These are phyloP conservation scores for Fonsecaea nubica DNA, from an alignment of 2,329 filamentous ascomycete genomes.

Conservation along the genomic window DNA sequence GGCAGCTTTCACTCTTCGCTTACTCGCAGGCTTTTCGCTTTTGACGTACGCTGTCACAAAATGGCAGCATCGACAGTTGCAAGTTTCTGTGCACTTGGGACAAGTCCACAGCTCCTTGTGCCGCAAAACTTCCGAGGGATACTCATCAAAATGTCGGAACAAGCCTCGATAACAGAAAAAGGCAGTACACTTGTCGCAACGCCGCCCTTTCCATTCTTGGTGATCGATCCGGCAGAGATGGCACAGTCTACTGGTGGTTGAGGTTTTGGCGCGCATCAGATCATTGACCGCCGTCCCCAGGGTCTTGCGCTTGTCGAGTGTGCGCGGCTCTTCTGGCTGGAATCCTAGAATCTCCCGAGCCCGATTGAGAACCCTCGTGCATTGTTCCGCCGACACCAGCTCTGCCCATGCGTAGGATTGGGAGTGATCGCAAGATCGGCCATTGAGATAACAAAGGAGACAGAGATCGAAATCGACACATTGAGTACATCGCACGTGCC, in stretches of 20 bases:
- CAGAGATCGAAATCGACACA: conserved; percentile 49
- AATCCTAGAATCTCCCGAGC: conserved; percentile 41
- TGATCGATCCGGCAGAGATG: conserved; percentile 48
- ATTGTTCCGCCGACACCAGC: conserved; percentile 43
- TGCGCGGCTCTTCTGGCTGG: conserved; percentile 39
- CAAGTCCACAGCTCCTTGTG: conserved; percentile 44
- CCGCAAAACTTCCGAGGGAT: conserved; percentile 43
- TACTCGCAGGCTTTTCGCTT: conserved; percentile 45
- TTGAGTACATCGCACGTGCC: conserved; percentile 47
- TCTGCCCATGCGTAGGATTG: conserved; percentile 46
- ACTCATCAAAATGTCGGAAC: conserved; percentile 47
- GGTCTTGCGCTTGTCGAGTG: conserved; percentile 39
- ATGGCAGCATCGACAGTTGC: conserved; percentile 49
- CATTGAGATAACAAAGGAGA: conserved; percentile 46
- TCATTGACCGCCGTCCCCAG: conserved; percentile 45
- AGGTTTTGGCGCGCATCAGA: conserved; percentile 42
- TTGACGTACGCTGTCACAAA: conserved; percentile 45
- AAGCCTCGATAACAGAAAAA: conserved; percentile 49
- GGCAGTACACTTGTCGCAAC: conserved; percentile 45
- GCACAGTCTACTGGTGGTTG: conserved; percentile 41
- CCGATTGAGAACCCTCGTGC: conserved; percentile 41
- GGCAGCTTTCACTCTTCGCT: conserved; percentile 43
- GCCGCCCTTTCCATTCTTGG: conserved; percentile 46
- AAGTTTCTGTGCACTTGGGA: conserved; percentile 46
- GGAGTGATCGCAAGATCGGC: conserved; percentile 47